These are phyloP conservation scores for Penicillium coffeae DNA, from an alignment of 495 filamentous ascomycete species.

Conservation along the genomic window DNA sequence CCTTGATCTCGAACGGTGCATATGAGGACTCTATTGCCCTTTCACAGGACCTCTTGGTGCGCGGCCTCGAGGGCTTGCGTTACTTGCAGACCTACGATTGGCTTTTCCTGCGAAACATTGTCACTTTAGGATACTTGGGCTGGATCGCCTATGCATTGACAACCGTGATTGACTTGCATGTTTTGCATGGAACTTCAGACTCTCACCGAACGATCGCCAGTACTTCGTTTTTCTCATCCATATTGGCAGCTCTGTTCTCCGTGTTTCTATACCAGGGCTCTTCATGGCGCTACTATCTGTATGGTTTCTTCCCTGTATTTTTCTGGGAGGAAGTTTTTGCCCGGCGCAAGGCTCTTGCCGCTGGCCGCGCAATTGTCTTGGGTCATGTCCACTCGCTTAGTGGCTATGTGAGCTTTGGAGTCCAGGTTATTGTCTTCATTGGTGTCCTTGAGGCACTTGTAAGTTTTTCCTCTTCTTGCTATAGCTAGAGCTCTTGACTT, in stretches of 20 bases:
- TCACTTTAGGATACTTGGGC: constrained; percentile 90
- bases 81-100: constrained; percentile 98
- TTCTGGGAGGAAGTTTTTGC: constrained; percentile 98
- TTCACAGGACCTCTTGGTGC: constrained; percentile 68
- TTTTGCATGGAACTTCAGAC: constrained; percentile 68
- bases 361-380: constrained; percentile 67
- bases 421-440: constrained; percentile 64
- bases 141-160: constrained; percentile 96
- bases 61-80: constrained; percentile 77
- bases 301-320: constrained; percentile 83
- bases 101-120: constrained; percentile 91
- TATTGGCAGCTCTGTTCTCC: constrained; percentile 71
- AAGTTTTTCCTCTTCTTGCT: constrained; percentile 28
- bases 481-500: constrained; percentile 3
- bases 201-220: constrained; percentile 61
- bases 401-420: constrained; percentile 45
- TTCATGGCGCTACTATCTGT: constrained; percentile 83
- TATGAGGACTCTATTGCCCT: constrained; percentile 73
- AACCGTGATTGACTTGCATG: constrained; percentile 85
- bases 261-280: constrained; percentile 76
- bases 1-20: constrained; percentile 60
- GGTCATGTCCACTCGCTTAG: constrained; percentile 58
- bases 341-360: constrained; percentile 61
- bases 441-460: constrained; percentile 80
- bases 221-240: constrained; percentile 65